Evolutionary conservation across 176 grass and related monocot species (phyloP), one percentile per base, ranked within the genome.

Genomic region (Rhynchospora tenuis): DNA sequence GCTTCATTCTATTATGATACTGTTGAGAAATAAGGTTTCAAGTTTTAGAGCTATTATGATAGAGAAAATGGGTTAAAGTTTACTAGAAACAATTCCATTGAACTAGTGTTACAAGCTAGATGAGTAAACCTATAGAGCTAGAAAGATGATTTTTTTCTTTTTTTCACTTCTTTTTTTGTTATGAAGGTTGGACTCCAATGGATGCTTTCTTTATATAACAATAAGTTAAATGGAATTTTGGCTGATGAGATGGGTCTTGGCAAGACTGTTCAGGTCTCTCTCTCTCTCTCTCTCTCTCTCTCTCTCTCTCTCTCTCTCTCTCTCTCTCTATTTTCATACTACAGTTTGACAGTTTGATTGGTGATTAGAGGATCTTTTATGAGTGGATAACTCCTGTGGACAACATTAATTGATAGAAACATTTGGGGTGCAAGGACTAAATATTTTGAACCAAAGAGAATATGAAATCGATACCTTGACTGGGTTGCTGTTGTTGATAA

Each of bases 221-320:
- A 99, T 83, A 99, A 99, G 77, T 75, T 99, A 88, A 99, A 99
- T 81, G 97, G 97, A 65, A 99, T 99, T 89, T 93, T 99, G 83
- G 97, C 97, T 74, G 97, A 99, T 89, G 97, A 99, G 91, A 99
- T 99, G 97, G 97, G 97, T 89, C 97, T 99, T 76, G 97, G 97
- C 78, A 99, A 99, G 89, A 99, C 97, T 83, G 93, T 99, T 51
- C 97, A 99, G 91, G 97, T 96, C 19, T 89, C 74, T 68, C 62
- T 90, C 80, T 86, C 79, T 83, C 85, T 38, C 77, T 63, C 14
- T 57, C 14, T 57, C 0, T 16, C 2, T 73, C 42, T 72, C n/a
- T 47, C 43, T 28, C 61, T 27, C n/a, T n/a, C n/a, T 96, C 19
- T 89, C 74, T 68, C 62, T 90, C 80, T 86, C 79, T 83, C 85